phyloP scores from a whole-genome alignment of 768 basidiomycete genomes.

The Mycena vitilis region DNA sequence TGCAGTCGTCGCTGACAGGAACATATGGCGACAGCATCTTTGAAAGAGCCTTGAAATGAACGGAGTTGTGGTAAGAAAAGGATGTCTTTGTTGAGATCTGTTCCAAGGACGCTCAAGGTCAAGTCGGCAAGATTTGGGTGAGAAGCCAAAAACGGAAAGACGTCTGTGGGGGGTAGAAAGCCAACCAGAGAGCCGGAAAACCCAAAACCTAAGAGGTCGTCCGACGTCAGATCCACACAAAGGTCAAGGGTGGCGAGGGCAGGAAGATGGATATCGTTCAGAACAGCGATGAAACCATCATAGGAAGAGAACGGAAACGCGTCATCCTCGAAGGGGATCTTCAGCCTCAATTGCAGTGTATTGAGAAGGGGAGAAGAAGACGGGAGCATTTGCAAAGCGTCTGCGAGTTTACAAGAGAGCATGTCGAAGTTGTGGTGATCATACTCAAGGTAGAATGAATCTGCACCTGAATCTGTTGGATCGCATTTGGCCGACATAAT shows the following conservation, averaged over 20 bases:
- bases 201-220: not conserved
- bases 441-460: not conserved
- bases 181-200: too few species aligned
- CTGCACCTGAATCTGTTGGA: not conserved
- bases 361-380: slow-evolving; percentile 17
- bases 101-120: not conserved
- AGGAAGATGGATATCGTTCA: not conserved
- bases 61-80: slow-evolving; percentile 8
- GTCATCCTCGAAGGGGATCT: not conserved
- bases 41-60: slow-evolving; percentile 19
- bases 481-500: not conserved
- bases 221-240: not conserved
- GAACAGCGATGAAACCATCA: not conserved
- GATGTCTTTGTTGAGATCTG: not conserved
- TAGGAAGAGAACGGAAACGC: not conserved
- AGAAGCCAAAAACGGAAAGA: slow-evolving; percentile 12
- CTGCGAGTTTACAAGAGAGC: slow-evolving; percentile 11
- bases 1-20: not conserved
- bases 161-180: not conserved
- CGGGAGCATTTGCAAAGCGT: slow-evolving; percentile 18
- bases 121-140: slow-evolving; percentile 17
- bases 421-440: not conserved
- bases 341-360: not conserved
- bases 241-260: not conserved
- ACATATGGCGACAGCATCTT: slow-evolving; percentile 1